Conservation (phyloP, 164 flowering plant species). For the Piper betle region DNA sequence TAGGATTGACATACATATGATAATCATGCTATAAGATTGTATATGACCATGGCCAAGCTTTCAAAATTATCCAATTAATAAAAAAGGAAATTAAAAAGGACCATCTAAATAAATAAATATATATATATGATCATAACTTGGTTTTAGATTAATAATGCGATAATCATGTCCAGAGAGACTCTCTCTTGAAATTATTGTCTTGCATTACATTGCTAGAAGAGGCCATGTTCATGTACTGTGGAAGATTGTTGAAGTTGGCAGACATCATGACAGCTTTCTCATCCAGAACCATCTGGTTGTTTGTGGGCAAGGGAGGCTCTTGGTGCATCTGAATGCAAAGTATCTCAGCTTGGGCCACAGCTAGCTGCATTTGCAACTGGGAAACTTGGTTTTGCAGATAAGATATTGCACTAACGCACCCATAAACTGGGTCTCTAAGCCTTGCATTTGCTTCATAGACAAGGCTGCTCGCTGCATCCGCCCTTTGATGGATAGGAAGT, state of each 20-base stretch:
- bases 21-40: no score
- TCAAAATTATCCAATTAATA: no score
- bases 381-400: conserved; percentile 46
- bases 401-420: conserved; percentile 61
- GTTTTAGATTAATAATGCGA: no score
- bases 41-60: no score
- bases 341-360: conserved; percentile 23
- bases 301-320: conserved; percentile 18
- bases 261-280: conserved; percentile 24
- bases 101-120: no score
- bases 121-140: no score
- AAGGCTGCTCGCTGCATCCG: conserved; percentile 53
- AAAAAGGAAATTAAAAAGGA: no score
- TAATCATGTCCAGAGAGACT: conserved; percentile 55
- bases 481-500: conserved; percentile 35
- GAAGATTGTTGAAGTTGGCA: conserved; percentile 18
- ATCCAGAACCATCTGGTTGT: conserved; percentile 10
- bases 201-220: conserved; percentile 48
- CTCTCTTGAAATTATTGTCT: conserved; percentile 46
- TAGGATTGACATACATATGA: no score
- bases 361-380: conserved; percentile 43
- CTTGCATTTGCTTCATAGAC: conserved; percentile 54
- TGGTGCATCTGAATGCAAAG: conserved; percentile 62
- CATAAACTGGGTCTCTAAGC: conserved; percentile 55
- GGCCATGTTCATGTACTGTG: conserved; percentile 33